Evolutionary conservation across 768 basidiomycete genomes (phyloP).

Genomic region (Leccinum truebloodii): DNA sequence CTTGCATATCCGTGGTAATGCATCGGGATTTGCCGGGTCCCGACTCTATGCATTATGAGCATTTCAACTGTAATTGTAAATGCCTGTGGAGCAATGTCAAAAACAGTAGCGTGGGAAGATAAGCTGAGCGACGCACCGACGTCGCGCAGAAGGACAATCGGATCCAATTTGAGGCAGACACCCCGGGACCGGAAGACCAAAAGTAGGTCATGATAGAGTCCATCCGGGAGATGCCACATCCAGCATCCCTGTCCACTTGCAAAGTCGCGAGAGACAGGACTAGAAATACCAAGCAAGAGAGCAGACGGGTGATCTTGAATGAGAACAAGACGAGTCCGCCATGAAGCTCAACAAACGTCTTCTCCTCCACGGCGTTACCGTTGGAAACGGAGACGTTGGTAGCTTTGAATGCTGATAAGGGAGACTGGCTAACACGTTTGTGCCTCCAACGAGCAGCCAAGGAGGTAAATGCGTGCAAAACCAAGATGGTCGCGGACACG

Average conservation of each 20-base stretch:
- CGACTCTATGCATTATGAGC: too few species aligned
- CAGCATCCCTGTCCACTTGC: background rate
- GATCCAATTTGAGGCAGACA: background rate
- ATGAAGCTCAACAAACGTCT: background rate
- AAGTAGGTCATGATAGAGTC: background rate
- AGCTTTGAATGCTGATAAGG: background rate
- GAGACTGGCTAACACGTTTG: background rate
- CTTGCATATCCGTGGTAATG: too few species aligned
- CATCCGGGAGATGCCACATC: background rate
- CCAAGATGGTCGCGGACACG: background rate
- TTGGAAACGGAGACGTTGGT: background rate
- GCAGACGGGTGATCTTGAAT: background rate
- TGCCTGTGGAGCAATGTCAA: background rate
- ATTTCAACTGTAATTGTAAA: too few species aligned
- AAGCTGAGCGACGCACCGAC: background rate
- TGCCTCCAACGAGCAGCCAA: too few species aligned
- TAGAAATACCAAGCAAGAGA: background rate
- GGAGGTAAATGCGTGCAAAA: background rate
- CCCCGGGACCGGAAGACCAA: background rate
- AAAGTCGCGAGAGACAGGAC: background rate
- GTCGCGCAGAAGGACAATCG: background rate
- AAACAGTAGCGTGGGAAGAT: background rate
- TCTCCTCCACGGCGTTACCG: background rate
- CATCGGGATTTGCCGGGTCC: too few species aligned
- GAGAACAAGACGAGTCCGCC: background rate